Base-by-base conservation (phyloP, 345 rosid species). In the Xanthoceras sorbifolium region DNA sequence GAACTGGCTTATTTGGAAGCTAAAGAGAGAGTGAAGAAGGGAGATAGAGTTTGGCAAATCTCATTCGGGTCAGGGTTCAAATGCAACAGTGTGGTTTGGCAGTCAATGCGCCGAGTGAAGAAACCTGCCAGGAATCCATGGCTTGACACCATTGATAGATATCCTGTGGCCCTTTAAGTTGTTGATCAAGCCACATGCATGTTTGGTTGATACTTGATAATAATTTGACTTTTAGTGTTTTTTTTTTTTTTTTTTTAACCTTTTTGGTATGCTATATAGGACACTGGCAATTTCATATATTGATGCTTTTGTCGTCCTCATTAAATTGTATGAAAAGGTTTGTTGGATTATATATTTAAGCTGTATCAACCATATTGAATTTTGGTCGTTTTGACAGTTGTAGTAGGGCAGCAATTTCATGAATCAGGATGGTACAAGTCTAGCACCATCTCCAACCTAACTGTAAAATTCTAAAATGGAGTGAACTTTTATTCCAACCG, bases 51-150 rank as follows among this genome's bases (percentile, higher is more conserved):
- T 44, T 95, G 99, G 98, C 98, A 95, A 84, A 84, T 92, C 2
- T 88, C 98, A 0, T 95, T 88, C 17, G 99, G 96, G 32, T 93
- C 98, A 0, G 98, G 99, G 28, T 93, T 95, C 46, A 95, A 95
- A 90, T 95, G 99, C 86, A 95, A 95, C 81, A 95, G 96, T 66
- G 78, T 92, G 66, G 99, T 95, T 17, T 95, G 96, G 98, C 83
- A 81, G 76, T 84, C 97, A 5, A 87, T 92, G 90, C 81, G 84
- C 34, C 87, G 93, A 20, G 87, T 89, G 20, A 85, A 83, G 84
- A 92, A 89, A 83, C 94, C 98, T 4, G 29, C 78, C 0, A 82
- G 82, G 80, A 86, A 90, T 76, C 98, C 99, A 3, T 95, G 99
- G 99, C 90, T 89, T 36, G 90, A 88, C 22, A 86, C 89, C 72